Conservation (phyloP, 768 basidiomycete genomes). For the Rhodocollybia butyracea region DNA sequence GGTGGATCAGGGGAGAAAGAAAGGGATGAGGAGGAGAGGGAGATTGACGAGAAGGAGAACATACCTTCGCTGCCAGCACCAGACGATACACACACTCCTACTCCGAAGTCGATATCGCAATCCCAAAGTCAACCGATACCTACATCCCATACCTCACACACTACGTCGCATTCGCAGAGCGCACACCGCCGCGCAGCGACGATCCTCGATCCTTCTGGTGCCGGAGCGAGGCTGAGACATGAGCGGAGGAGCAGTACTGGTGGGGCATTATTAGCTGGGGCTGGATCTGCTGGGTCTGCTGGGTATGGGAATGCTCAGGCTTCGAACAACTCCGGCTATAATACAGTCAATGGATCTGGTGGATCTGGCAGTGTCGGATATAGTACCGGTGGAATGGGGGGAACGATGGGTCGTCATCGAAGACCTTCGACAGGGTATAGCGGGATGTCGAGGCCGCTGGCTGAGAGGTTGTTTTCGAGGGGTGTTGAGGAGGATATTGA, state of each 20-base stretch:
- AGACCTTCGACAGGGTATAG: conserved; percentile 70
- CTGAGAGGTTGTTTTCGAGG: conserved; percentile 48
- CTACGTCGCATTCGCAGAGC: conserved; percentile 37
- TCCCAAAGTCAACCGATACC: conserved; percentile 16
- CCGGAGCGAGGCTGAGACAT: conserved; percentile 53
- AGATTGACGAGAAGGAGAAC: conserved; percentile 23
- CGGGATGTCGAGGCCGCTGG: conserved; percentile 29
- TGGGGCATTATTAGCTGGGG: conserved; percentile 43
- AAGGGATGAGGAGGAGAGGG: conserved; percentile 17
- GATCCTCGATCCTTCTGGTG: conserved; percentile 64
- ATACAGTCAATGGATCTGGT: too few species aligned
- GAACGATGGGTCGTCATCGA: conserved; percentile 65
- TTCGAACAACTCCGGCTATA: too few species aligned
- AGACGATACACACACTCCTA: too few species aligned
- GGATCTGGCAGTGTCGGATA: too few species aligned
- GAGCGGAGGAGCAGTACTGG: conserved; percentile 78
- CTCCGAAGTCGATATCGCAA: too few species aligned
- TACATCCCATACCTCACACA: conserved; percentile 31
- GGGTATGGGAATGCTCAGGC: too few species aligned
- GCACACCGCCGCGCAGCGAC: conserved; percentile 76
- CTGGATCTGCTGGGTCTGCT: conserved; percentile 31
- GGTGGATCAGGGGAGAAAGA: too few species aligned
- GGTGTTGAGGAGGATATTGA: conserved; percentile 44
- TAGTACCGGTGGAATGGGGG: too few species aligned
- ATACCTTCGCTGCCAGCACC: conserved; percentile 21